phyloP scores from a whole-genome alignment of 1,284 basidiomycete species.

The Moesziomyces sp. region DNA sequence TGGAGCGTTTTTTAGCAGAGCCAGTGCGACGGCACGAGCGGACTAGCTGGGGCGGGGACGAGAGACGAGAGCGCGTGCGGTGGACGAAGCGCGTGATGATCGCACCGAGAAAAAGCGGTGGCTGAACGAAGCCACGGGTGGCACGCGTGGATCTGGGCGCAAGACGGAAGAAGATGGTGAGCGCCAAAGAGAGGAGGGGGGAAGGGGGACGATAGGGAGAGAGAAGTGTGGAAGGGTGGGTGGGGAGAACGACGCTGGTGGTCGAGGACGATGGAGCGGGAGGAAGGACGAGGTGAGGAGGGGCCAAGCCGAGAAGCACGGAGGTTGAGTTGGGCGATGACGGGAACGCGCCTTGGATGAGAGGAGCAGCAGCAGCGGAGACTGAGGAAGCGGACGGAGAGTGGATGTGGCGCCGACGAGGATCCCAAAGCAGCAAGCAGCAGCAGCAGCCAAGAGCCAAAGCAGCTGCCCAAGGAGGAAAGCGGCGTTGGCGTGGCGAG shows the following conservation, averaged over 20 bases:
- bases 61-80: neutral
- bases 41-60: no score
- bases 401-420: no score
- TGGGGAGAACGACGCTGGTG: neutral
- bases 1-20: no score
- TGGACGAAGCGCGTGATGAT: neutral
- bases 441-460: constrained; percentile 65
- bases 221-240: neutral
- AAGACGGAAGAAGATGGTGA: neutral
- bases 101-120: neutral
- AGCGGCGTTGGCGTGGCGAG: no score
- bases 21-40: no score
- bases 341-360: no score
- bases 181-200: neutral
- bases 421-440: no score
- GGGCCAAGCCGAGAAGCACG: neutral
- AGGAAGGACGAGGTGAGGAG: constrained; percentile 9
- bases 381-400: no score
- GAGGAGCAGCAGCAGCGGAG: no score
- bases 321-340: no score
- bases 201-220: neutral
- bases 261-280: constrained; percentile 2
- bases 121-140: constrained; percentile 8
- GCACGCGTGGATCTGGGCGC: constrained; percentile 3
- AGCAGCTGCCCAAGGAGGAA: constrained; percentile 67